Evolutionary conservation across 768 basidiomycete genomes (phyloP), one percentile per base, ranked within the genome.

Genomic region (Auriscalpium orientale): DNA sequence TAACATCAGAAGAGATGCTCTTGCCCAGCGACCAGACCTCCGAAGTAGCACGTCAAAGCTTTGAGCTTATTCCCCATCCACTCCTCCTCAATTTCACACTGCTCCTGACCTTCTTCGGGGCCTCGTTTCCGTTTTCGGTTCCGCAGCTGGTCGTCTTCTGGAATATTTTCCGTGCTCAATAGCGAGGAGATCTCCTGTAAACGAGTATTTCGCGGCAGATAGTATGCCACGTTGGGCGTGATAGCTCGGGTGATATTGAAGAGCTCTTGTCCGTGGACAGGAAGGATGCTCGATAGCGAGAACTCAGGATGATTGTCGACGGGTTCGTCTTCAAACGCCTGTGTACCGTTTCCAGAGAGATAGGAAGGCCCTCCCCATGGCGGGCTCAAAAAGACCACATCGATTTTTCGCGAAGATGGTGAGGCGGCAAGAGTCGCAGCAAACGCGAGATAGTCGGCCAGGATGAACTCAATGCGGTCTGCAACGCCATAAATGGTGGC

Each of bases 51-150:
- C 1, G 92, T 97, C 52, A 98, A 71, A 0, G 95, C 95, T 66
- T 98, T 98, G 46, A 98, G 71, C 74, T 95, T 95, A 10, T 76
- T 76, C 2, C 92, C 87, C 86, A 91, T 95, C 94, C 93, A 98
- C 68, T 91, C 91, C 70, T 98, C 95, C 67, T 98, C 94, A 8
- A 98, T 79, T 70, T 98, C 95, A 10, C 95, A 79, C 69, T 70
- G 75, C 69, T 93, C 91, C 40, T 49, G 51, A 18, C 55, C 47
- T 13, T 56, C 56, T 58, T 52, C 38, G 56, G 49, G 18, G 58
- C 52, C 18, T 18, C 58, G 48, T 55, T 53, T 46, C 20, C 37
- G 45, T 37, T 36, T 22, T n/a, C 12, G 45, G 35, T 22, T 44
- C 13, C 13, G 5, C 55, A 20, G 18, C 18, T 12, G 12, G 6